Evolutionary conservation across 441 rosid species (phyloP), one percentile per base, ranked within the genome.

Genomic region (Eruca vesicaria): DNA sequence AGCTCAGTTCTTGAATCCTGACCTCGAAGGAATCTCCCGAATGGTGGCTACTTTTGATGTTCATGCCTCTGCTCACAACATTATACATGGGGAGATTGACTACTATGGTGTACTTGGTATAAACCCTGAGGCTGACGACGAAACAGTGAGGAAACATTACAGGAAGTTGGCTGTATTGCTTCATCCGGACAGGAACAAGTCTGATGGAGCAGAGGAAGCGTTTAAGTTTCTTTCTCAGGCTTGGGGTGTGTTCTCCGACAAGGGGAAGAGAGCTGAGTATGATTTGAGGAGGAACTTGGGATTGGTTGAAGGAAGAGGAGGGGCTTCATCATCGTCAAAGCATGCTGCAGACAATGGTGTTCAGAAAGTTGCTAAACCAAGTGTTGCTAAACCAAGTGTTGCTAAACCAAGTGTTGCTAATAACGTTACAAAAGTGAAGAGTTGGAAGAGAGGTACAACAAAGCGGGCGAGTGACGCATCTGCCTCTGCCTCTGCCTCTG

Each of bases 101-200:
- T 81, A 83, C 79, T 87, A 87, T 14, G 65, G 79, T 11, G 76
- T 87, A 5, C 85, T 87, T 55, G 86, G 88, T 50, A 28, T 87
- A 31, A 84, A 85, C 6, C 92, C 90, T 2, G 74, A 69, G 15
- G 90, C 86, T 23, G 84, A 83, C 23, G 84, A 85, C 28, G 86
- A 86, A 26, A 85, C 87, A n/a, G 83, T 87, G 58, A 70, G 83
- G 77, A 82, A 66, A 31, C 84, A 77, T 11, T 89, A 83, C 75
- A 75, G 84, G 43, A 80, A 80, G 72, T 68, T 87, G 58, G 91
- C 88, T 68, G 81, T 89, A 20, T n/a, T 79, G 76, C 85, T 89
- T 55, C 88, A 87, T 71, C 91, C 91, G 1, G 88, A 89, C 76
- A 89, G 76, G 72, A 87, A 87, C 73, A 85, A 83, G 56, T 81